Evolutionary conservation across 495 filamentous ascomycete genomes (phyloP).

Genomic region (Podospora appendiculata): DNA sequence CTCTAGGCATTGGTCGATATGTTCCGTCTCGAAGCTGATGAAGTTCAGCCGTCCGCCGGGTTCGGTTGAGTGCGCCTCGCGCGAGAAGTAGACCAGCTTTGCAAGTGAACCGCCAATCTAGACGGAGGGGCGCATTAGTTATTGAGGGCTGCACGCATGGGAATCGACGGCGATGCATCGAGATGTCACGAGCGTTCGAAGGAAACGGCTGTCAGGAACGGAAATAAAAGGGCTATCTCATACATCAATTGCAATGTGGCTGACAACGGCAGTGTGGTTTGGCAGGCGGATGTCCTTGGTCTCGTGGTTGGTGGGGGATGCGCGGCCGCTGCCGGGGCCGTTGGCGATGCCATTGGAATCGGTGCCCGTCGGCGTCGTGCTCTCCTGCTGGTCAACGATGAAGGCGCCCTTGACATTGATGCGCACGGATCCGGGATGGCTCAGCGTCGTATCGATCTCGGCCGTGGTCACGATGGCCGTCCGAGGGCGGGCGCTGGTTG

Average conservation of each 20-base stretch:
- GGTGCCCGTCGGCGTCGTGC: slow-evolving; percentile 22
- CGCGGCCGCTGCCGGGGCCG: slow-evolving; percentile 25
- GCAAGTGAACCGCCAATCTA: slow-evolving; percentile 93
- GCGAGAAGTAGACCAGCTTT: slow-evolving; percentile 95
- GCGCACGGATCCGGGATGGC: slow-evolving; percentile 74
- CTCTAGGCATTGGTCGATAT: slow-evolving; percentile 81
- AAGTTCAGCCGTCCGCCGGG: slow-evolving; percentile 90
- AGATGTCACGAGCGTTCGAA: too few relatives aligned
- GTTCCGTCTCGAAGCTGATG: slow-evolving; percentile 88
- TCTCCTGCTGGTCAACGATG: slow-evolving; percentile 73
- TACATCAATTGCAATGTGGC: slow-evolving; percentile 95
- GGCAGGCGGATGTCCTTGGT: slow-evolving; percentile 91
- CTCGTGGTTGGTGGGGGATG: slow-evolving; percentile 55
- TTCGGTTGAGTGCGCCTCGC: slow-evolving; percentile 68
- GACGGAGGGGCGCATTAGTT: slow-evolving; percentile 5
- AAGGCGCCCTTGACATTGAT: slow-evolving; percentile 96
- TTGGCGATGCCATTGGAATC: background rate
- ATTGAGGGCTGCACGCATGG: background rate
- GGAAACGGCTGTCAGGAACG: slow-evolving; percentile 13
- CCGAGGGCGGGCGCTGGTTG: slow-evolving; percentile 14
- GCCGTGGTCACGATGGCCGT: slow-evolving; percentile 35
- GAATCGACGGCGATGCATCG: too few relatives aligned
- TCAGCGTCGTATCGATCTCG: slow-evolving; percentile 66
- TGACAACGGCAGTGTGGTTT: slow-evolving; percentile 86
- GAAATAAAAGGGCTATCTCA: slow-evolving; percentile 23